A percentile compares a stretch with the other conserved stretches of the same genome.
Conservation (phyloP, 1,284 basidiomycete genomes). For the Ustilago crameri region DNA sequence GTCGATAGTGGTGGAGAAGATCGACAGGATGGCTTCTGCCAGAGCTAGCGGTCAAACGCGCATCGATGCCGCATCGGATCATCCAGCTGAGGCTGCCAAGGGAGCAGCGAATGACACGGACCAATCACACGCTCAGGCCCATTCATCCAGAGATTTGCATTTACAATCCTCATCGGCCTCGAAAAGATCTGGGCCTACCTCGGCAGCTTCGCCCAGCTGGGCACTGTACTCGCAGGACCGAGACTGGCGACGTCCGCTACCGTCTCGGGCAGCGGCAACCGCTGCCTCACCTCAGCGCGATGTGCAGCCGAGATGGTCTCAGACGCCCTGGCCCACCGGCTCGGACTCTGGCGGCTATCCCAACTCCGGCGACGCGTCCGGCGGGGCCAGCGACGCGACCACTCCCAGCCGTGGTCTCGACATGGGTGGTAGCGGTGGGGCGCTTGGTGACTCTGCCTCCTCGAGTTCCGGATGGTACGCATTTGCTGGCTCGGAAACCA, state of each 20-base stretch:
- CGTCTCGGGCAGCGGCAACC: slow-evolving; percentile 2
- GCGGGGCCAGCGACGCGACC: slow-evolving; percentile 17
- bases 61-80: background rate
- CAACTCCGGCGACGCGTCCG: slow-evolving; percentile 10
- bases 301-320: slow-evolving; percentile 7
- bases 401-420: slow-evolving; percentile 43
- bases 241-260: slow-evolving; percentile 23
- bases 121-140: background rate
- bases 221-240: slow-evolving; percentile 32
- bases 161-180: background rate
- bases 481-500: slow-evolving; percentile 18
- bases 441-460: slow-evolving; percentile 8
- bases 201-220: slow-evolving; percentile 12
- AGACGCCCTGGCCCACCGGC: slow-evolving; percentile 16
- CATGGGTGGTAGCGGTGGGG: slow-evolving; percentile 1
- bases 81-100: background rate
- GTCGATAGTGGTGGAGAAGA: slow-evolving; percentile 43
- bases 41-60: background rate
- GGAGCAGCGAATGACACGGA: background rate
- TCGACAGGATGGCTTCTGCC: slow-evolving; percentile 32
- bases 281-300: slow-evolving; percentile 8
- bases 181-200: slow-evolving; percentile 2
- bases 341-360: slow-evolving; percentile 4
- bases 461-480: slow-evolving; percentile 22
- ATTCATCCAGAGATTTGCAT: background rate